Evolutionary conservation across 164 flowering plant species (phyloP).

Genomic region (Sextonia rubra): DNA sequence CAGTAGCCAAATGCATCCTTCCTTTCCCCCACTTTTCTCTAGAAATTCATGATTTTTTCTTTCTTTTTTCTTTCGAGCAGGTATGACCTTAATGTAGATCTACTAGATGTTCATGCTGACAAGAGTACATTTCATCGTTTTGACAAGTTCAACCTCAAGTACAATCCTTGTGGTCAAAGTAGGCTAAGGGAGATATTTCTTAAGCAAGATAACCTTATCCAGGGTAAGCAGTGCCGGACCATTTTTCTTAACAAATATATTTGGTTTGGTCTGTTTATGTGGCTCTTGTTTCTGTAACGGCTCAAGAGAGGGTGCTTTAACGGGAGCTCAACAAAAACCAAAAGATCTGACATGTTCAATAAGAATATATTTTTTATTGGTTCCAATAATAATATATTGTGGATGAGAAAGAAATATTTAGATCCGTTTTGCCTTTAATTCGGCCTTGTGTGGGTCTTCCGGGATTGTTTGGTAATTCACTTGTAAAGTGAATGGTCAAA

Average conservation of each 20-base stretch:
- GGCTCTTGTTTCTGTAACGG: neutral
- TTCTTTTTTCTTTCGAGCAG: slow-evolving; percentile 38
- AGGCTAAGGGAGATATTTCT: slow-evolving; percentile 97
- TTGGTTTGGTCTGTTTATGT: neutral
- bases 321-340: neutral
- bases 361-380: too few species aligned
- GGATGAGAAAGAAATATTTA: too few species aligned
- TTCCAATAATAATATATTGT: too few species aligned
- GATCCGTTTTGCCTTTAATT: too few species aligned
- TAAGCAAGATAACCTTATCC: slow-evolving; percentile 97
- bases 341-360: neutral
- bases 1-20: too few species aligned
- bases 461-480: too few species aligned
- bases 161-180: slow-evolving; percentile 99
- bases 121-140: slow-evolving; percentile 99
- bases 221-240: slow-evolving; percentile 40
- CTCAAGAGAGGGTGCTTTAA: neutral
- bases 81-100: slow-evolving; percentile 97
- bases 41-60: neutral
- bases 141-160: slow-evolving; percentile 98
- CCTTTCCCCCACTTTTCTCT: neutral
- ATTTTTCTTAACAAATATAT: neutral
- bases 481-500: too few species aligned
- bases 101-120: slow-evolving; percentile 98
- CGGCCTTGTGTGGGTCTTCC: too few species aligned